phyloP scores from a whole-genome alignment of 2,329 filamentous ascomycete species.

The Dactylellina sp. region DNA sequence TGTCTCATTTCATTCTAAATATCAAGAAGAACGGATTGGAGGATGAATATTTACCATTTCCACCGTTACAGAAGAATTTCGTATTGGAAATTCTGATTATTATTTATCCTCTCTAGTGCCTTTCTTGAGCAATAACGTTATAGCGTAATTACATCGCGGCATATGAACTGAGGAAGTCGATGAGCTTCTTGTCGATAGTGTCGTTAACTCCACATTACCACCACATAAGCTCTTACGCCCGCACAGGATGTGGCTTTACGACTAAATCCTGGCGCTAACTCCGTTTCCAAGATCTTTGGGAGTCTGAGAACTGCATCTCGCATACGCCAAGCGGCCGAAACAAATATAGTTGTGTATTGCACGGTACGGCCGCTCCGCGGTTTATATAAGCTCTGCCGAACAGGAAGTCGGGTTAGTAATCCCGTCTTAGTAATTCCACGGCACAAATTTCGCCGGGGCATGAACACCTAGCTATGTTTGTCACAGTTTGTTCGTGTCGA shows the following conservation, averaged over 20 bases:
- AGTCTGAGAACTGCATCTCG: neutral
- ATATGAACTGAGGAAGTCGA: neutral
- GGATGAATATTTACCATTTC: constrained; percentile 5
- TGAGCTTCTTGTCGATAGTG: neutral
- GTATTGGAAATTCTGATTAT: neutral
- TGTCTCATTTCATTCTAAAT: no score
- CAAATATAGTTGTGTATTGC: neutral
- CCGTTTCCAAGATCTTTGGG: constrained; percentile 7
- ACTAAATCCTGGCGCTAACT: constrained; percentile 32
- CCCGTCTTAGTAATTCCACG: constrained; percentile 41
- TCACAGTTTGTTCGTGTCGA: constrained; percentile 24
- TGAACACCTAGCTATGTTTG: neutral
- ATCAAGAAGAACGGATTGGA: constrained; percentile 4
- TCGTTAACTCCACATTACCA: constrained; percentile 19
- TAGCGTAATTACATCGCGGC: neutral
- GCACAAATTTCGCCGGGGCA: constrained; percentile 55
- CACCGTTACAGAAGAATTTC: constrained; percentile 1
- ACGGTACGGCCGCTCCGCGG: constrained; percentile 1
- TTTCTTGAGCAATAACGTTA: constrained; percentile 11
- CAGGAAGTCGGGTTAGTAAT: constrained; percentile 25
- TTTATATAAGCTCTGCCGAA: constrained; percentile 29
- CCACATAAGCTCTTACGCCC: constrained; percentile 4
- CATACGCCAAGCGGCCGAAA: neutral
- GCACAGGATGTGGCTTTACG: constrained; percentile 15
- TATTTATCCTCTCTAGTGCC: no score